Conservation (phyloP, 768 basidiomycete genomes). For the Kwoniella bestiolae region DNA sequence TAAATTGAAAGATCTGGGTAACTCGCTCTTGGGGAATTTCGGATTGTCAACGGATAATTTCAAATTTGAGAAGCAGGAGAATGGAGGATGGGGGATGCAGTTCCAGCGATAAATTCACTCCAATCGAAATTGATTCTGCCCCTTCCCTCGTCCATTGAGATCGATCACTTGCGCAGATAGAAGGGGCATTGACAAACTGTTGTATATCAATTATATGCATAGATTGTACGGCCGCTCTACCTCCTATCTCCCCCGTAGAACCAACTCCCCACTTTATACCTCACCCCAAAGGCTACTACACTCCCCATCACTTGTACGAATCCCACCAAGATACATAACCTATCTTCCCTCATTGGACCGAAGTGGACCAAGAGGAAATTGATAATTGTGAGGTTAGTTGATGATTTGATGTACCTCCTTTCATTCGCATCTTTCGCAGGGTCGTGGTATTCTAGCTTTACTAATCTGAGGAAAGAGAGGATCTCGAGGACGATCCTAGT, state of each 20-base stretch:
- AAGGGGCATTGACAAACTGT: no score
- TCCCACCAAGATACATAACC: conserved; percentile 74
- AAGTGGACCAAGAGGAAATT: conserved; percentile 79
- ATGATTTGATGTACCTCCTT: conserved; percentile 63
- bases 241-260: conserved; percentile 91
- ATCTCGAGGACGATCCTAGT: conserved; percentile 66
- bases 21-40: conserved; percentile 90
- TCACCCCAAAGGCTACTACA: conserved; percentile 76
- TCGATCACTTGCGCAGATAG: no score
- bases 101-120: conserved; percentile 64
- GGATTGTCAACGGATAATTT: conserved; percentile 96
- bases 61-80: conserved; percentile 89
- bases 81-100: conserved; percentile 94
- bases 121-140: no score
- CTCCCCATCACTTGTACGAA: conserved; percentile 80
- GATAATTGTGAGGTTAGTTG: conserved; percentile 88
- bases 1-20: conserved; percentile 90
- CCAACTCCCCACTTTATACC: conserved; percentile 86
- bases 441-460: conserved; percentile 61
- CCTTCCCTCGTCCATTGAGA: no score
- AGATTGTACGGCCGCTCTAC: conserved; percentile 49
- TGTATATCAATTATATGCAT: background rate
- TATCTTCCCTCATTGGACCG: conserved; percentile 84
- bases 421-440: background rate
- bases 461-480: conserved; percentile 69